Evolutionary conservation across 257 asterid species (phyloP).

Genomic region (Linaria vulgaris): DNA sequence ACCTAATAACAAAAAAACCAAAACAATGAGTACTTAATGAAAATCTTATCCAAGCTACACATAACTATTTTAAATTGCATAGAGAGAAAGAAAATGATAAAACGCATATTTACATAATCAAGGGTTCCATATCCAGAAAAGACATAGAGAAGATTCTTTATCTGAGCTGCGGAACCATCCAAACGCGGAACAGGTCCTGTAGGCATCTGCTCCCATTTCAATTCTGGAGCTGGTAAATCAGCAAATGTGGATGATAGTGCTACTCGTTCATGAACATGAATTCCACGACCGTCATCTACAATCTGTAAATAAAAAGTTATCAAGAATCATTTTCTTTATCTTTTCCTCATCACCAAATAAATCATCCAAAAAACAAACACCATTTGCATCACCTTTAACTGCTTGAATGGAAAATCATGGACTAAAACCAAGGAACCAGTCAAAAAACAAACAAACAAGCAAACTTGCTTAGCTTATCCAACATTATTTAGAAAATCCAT

Average conservation of each 20-base stretch:
- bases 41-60: not conserved
- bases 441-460: too few species aligned
- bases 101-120: slow-evolving; percentile 47
- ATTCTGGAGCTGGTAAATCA: slow-evolving; percentile 71
- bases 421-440: too few species aligned
- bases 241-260: slow-evolving; percentile 58
- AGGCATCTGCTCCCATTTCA: slow-evolving; percentile 80
- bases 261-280: slow-evolving; percentile 35
- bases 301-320: slow-evolving; percentile 19
- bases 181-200: slow-evolving; percentile 79
- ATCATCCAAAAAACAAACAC: too few species aligned
- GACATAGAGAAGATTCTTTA: slow-evolving; percentile 53
- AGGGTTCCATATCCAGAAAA: slow-evolving; percentile 61
- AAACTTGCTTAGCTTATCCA: too few species aligned
- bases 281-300: slow-evolving; percentile 24
- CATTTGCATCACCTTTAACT: too few species aligned
- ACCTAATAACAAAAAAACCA: slow-evolving; percentile 36
- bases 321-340: not conserved
- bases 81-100: not conserved
- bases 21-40: slow-evolving; percentile 8
- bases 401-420: too few species aligned
- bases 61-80: not conserved
- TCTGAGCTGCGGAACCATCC: slow-evolving; percentile 73
- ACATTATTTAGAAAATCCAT: too few species aligned
- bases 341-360: too few species aligned